These are phyloP conservation scores for Apocynum venetum DNA, from an alignment of 257 asterid genomes.

Conservation along the genomic window DNA sequence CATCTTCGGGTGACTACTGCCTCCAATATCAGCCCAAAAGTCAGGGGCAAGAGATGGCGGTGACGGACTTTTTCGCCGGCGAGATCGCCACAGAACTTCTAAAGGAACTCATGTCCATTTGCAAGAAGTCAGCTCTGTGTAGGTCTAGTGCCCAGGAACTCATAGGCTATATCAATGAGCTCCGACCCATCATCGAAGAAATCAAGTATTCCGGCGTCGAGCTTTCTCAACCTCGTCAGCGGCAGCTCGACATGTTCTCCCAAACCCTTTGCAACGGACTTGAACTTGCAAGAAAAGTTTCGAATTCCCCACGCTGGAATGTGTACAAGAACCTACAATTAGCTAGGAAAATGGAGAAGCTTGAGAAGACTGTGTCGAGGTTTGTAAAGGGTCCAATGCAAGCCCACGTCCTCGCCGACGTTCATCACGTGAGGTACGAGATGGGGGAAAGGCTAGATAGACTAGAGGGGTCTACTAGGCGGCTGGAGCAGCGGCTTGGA, in stretches of 20 bases:
- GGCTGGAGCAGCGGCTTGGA: slow-evolving; percentile 72
- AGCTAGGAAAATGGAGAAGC: slow-evolving; percentile 75
- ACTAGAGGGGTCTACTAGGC: slow-evolving; percentile 30
- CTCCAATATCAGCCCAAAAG: not conserved
- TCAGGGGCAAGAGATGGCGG: slow-evolving; percentile 46
- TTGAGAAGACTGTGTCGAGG: slow-evolving; percentile 54
- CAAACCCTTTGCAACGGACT: slow-evolving; percentile 54
- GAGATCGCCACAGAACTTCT: slow-evolving; percentile 85
- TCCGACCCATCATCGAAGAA: slow-evolving; percentile 75
- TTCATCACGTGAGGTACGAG: slow-evolving; percentile 68
- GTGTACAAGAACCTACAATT: slow-evolving; percentile 56
- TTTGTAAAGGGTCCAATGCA: slow-evolving; percentile 58
- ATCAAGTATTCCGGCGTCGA: slow-evolving; percentile 74
- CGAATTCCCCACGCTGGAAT: slow-evolving; percentile 68
- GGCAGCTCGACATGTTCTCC: slow-evolving; percentile 65
- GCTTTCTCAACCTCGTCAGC: slow-evolving; percentile 79
- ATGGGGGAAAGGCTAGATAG: slow-evolving; percentile 64
- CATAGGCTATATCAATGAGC: slow-evolving; percentile 37
- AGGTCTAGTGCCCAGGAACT: slow-evolving; percentile 72
- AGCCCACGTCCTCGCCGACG: slow-evolving; percentile 88
- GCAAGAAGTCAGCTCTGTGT: slow-evolving; percentile 52
- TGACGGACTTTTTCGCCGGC: slow-evolving; percentile 82
- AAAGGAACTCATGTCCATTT: slow-evolving; percentile 50
- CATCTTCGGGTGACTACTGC: slow-evolving; percentile 5
- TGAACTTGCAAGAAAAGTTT: slow-evolving; percentile 56